Conservation (phyloP, 2,329 filamentous ascomycete genomes). For the Cytospora leucostoma region DNA sequence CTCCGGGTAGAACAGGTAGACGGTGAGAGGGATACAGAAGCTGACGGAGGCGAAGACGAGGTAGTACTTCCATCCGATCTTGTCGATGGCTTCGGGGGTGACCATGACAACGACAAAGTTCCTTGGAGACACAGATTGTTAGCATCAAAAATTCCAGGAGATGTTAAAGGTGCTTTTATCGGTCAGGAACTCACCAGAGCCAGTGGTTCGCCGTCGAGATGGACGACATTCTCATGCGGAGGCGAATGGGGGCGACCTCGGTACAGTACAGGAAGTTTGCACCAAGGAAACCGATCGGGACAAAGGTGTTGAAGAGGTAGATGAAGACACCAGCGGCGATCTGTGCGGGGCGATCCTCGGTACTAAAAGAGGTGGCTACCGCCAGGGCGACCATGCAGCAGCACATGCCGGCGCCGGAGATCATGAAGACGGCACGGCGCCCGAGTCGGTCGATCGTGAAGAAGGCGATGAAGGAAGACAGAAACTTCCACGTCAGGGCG, state of each 20-base stretch:
- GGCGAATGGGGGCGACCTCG: slow-evolving; percentile 54
- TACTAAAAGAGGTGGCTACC: slow-evolving; percentile 51
- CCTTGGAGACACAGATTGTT: slow-evolving; percentile 26
- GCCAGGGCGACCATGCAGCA: slow-evolving; percentile 56
- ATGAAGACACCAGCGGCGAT: slow-evolving; percentile 58
- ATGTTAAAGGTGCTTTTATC: background rate
- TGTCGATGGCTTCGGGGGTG: slow-evolving; percentile 49
- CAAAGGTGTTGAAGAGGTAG: slow-evolving; percentile 62
- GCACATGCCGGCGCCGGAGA: slow-evolving; percentile 54
- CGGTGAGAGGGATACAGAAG: slow-evolving; percentile 46
- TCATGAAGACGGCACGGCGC: slow-evolving; percentile 52
- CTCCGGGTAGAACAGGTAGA: slow-evolving; percentile 50
- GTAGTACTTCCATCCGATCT: slow-evolving; percentile 54
- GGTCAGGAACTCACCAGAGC: slow-evolving; percentile 43
- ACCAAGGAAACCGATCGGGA: slow-evolving; percentile 60
- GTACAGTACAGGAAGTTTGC: slow-evolving; percentile 63
- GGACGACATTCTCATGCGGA: slow-evolving; percentile 56
- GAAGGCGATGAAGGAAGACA: slow-evolving; percentile 52
- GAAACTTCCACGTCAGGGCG: slow-evolving; percentile 58
- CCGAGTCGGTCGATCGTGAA: slow-evolving; percentile 54
- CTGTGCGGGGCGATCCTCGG: slow-evolving; percentile 47
- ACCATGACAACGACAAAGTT: slow-evolving; percentile 50
- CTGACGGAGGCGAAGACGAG: slow-evolving; percentile 51
- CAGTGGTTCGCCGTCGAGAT: slow-evolving; percentile 58
- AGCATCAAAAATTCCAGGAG: background rate